Evolutionary conservation across 805 yeast species (phyloP).

Genomic region (Zygotorulaspora chibaensis): DNA sequence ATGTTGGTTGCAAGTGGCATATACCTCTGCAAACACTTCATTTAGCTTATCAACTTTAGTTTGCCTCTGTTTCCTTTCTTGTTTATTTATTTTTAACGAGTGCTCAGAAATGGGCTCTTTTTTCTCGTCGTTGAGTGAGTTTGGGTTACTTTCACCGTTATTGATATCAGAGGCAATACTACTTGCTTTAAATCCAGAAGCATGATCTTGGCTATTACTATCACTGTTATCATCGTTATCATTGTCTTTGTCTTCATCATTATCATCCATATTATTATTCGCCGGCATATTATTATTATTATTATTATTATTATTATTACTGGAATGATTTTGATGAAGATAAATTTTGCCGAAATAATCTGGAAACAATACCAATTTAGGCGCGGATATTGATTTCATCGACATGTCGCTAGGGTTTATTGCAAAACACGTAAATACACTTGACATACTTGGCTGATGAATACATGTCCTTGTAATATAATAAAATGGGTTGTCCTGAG

Average conservation of each 20-base stretch:
- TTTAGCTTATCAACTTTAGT: conserved; percentile 14
- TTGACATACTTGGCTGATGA: conserved; percentile 19
- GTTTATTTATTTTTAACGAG: conserved; percentile 3
- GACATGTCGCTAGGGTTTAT: conserved; percentile 10
- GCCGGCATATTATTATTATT: conserved; percentile 2
- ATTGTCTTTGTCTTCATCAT: conserved; percentile 1
- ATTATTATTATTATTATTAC: conserved; percentile 1
- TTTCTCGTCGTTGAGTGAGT: too few relatives aligned
- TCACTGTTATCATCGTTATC: background rate
- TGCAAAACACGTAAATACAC: conserved; percentile 22
- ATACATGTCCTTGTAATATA: conserved; percentile 18
- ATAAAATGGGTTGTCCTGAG: conserved; percentile 15
- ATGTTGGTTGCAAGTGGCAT: conserved; percentile 6
- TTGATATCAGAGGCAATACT: background rate
- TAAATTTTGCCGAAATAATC: conserved; percentile 16
- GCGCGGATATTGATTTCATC: conserved; percentile 10
- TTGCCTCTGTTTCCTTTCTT: conserved; percentile 13
- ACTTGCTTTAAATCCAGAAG: background rate
- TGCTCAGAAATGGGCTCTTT: conserved; percentile 1
- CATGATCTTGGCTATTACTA: background rate
- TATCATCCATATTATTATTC: conserved; percentile 3
- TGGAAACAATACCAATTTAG: conserved; percentile 19
- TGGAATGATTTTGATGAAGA: conserved; percentile 6
- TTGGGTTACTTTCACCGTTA: background rate
- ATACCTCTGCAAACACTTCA: conserved; percentile 11